Evolutionary conservation across 2,329 filamentous ascomycete species (phyloP).

Genomic region (Venturia oleaginea): DNA sequence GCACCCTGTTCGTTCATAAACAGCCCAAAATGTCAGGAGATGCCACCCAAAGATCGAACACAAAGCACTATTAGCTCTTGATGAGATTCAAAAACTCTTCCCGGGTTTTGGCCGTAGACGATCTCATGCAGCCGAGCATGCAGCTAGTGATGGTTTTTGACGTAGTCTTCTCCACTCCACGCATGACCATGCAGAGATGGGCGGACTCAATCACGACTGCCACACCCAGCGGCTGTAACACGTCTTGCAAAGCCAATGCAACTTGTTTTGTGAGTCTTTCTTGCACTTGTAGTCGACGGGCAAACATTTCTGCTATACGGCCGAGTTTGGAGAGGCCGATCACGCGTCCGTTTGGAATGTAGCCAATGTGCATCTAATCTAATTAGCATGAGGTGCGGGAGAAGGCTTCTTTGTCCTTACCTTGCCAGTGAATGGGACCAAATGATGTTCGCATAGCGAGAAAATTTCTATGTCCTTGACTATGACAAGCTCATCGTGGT

Average conservation of each 20-base stretch:
- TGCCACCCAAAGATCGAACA: background rate
- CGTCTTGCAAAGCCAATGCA: conserved; percentile 83
- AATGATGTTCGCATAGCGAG: conserved; percentile 90
- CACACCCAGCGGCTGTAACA: conserved; percentile 87
- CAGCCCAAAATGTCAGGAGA: background rate
- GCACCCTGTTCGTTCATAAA: background rate
- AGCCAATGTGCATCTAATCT: conserved; percentile 90
- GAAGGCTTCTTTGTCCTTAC: conserved; percentile 35
- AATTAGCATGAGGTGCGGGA: conserved; percentile 12
- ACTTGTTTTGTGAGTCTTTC: conserved; percentile 95
- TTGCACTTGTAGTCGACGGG: conserved; percentile 86
- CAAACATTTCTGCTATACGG: conserved; percentile 94
- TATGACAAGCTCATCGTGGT: conserved; percentile 94
- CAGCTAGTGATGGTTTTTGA: conserved; percentile 90
- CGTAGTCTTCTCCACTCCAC: conserved; percentile 87
- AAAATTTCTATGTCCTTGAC: conserved; percentile 96
- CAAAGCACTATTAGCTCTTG: conserved; percentile 37
- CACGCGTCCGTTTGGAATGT: conserved; percentile 85
- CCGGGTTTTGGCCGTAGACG: conserved; percentile 79
- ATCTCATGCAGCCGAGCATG: conserved; percentile 92
- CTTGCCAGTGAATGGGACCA: conserved; percentile 94
- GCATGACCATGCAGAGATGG: conserved; percentile 98
- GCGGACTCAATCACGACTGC: conserved; percentile 96
- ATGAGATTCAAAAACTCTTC: conserved; percentile 86
- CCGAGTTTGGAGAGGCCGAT: conserved; percentile 94